Evolutionary conservation across 1,284 basidiomycete species (phyloP).

Genomic region (Puccinia horiana): DNA sequence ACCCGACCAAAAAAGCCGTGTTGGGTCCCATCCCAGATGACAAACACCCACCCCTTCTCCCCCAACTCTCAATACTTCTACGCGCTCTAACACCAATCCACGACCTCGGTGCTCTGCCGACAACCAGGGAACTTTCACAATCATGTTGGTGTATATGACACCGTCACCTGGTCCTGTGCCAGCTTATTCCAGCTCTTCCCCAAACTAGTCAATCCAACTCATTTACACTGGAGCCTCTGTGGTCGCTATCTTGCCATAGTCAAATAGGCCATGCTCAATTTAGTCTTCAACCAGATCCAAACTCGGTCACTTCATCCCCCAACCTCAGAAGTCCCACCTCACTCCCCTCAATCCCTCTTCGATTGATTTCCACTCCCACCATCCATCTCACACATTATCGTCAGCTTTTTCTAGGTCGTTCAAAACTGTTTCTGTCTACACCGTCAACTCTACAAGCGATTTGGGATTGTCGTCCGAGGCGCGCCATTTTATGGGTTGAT

Average conservation of each 20-base stretch:
- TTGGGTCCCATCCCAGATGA: not conserved
- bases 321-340: not conserved
- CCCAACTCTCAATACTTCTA: conserved; percentile 26
- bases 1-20: not conserved
- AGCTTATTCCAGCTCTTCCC: conserved; percentile 25
- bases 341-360: not conserved
- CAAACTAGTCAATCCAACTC: conserved; percentile 4
- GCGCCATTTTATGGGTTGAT: conserved; percentile 26
- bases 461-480: conserved; percentile 13
- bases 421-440: conserved; percentile 46
- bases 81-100: conserved; percentile 13
- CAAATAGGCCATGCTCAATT: conserved; percentile 41
- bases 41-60: conserved; percentile 25
- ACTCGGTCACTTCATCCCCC: not conserved
- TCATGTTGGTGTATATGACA: conserved; percentile 33
- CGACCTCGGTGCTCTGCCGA: conserved; percentile 26
- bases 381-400: conserved; percentile 19
- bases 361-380: not conserved
- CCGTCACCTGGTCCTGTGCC: conserved; percentile 23
- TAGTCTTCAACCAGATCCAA: conserved; percentile 20
- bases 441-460: conserved; percentile 31
- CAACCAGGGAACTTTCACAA: conserved; percentile 33
- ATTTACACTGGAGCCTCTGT: conserved; percentile 35
- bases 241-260: conserved; percentile 36
- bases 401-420: conserved; percentile 27